A percentile compares a stretch with the other conserved stretches of the same genome.
These are phyloP conservation scores for Ceratocystiopsis sp. DNA, from an alignment of 2,329 filamentous ascomycete species.

Conservation along the genomic window DNA sequence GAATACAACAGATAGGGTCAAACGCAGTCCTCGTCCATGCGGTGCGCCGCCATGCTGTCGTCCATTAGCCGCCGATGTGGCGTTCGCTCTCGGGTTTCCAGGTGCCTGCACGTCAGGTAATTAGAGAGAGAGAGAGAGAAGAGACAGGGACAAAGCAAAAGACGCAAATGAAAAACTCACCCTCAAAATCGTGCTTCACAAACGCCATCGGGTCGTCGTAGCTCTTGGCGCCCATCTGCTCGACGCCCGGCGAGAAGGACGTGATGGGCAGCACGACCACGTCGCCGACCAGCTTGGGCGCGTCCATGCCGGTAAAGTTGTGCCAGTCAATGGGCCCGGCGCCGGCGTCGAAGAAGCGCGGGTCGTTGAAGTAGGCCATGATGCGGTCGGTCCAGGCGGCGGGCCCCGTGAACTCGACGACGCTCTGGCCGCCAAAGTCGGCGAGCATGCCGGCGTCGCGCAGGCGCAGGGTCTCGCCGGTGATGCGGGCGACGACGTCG, in stretches of 20 bases:
- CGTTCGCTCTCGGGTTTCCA: constrained; percentile 61
- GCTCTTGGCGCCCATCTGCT: constrained; percentile 82
- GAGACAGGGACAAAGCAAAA: not conserved
- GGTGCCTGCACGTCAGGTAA: constrained; percentile 33
- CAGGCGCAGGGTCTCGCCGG: constrained; percentile 58
- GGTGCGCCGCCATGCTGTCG: no score
- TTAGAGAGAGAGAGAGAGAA: not conserved
- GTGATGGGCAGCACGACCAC: constrained; percentile 90
- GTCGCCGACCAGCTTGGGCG: constrained; percentile 76
- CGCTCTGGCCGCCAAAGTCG: constrained; percentile 45
- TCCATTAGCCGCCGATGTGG: constrained; percentile 54
- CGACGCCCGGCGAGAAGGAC: constrained; percentile 87
- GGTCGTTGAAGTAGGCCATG: constrained; percentile 88
- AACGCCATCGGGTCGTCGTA: constrained; percentile 90
- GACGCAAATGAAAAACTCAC: constrained; percentile 33
- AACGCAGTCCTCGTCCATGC: no score
- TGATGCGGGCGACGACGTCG: constrained; percentile 75
- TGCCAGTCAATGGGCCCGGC: constrained; percentile 63
- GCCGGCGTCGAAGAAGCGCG: constrained; percentile 65
- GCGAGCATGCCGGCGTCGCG: constrained; percentile 51
- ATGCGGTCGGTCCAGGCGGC: constrained; percentile 87
- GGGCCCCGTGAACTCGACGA: constrained; percentile 89
- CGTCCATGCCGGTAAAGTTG: constrained; percentile 78
- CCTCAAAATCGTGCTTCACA: constrained; percentile 93
- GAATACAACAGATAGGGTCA: no score